Evolutionary conservation across 2,329 filamentous ascomycete species (phyloP), one percentile per base, ranked within the genome.

Genomic region (Polychaeton citri): DNA sequence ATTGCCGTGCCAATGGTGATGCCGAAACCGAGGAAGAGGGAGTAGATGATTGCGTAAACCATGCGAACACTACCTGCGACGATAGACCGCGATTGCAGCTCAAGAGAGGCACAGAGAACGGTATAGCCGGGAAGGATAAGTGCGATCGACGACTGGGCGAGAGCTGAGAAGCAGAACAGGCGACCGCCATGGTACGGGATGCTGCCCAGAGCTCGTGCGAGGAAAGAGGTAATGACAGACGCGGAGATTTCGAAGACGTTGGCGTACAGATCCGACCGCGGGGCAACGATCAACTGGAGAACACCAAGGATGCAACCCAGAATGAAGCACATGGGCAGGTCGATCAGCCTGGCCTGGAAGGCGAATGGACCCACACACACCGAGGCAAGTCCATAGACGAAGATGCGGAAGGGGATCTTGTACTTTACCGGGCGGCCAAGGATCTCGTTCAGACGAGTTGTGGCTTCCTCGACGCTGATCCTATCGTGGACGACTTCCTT

Each of bases 401-500:
- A 57, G 1, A 92, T 74, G 4, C 62, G 52, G 2, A 60, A 42
- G 59, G 61, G 65, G 10, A 45, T 48, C 21, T 51, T 55, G 48
- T 62, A 79, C 47, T 77, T 76, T 38, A 66, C 62, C 33, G 66
- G 65, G 7, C 66, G 62, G n/a, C 60, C 60, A 46, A 73, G 71
- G 30, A 82, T 82, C 19, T 68, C 65, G 32, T 81, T 71, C 1
- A 86, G 61, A 13, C 71, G 65, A 7, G 62, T 57, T 1, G 72
- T 79, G 1, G 79, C 81, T 44, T 83, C 78, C 30, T 84, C 79
- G 0, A 81, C 77, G 7, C 75, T 68, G 6, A 84, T 71, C n/a
- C 72, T 66, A 53, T 86, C 81, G 50, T 86, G 81, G 1, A 86
- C 73, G n/a, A 86, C 81, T 38, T 82, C 74, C 54, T 87, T 87